These are phyloP conservation scores for Serpula lacrymans DNA, from an alignment of 768 basidiomycete genomes.

Conservation along the genomic window DNA sequence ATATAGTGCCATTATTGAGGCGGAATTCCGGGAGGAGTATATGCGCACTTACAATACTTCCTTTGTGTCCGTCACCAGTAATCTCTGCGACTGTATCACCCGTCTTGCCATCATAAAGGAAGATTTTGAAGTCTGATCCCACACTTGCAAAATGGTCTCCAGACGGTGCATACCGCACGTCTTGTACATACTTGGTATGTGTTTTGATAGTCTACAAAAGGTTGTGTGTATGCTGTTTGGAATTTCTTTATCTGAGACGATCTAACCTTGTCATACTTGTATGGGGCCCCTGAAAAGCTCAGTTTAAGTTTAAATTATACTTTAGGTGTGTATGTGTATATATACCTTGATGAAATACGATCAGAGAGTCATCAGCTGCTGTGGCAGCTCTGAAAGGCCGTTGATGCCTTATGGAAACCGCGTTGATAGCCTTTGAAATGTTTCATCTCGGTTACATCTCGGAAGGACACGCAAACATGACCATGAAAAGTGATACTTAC, in stretches of 20 bases:
- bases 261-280: constrained; percentile 79
- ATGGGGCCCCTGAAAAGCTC: constrained; percentile 61
- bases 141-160: constrained; percentile 86
- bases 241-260: too few species aligned
- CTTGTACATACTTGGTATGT: constrained; percentile 91
- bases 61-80: constrained; percentile 65
- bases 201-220: constrained; percentile 71
- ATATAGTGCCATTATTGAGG: background rate
- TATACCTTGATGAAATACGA: constrained; percentile 79
- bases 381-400: constrained; percentile 91
- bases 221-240: background rate
- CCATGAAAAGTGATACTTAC: constrained; percentile 29
- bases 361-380: constrained; percentile 76
- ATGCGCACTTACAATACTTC: constrained; percentile 59
- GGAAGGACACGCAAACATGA: background rate
- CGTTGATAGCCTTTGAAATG: constrained; percentile 65
- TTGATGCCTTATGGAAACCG: constrained; percentile 83
- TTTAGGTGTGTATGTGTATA: background rate
- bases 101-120: constrained; percentile 87
- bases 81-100: constrained; percentile 76
- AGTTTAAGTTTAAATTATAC: constrained; percentile 2
- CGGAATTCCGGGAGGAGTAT: too few species aligned
- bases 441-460: background rate
- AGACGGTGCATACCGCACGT: constrained; percentile 76
- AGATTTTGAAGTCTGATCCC: constrained; percentile 83